Percentiles rank a stretch among this genome's conserved stretches.
Evolutionary conservation across 345 rosid species (phyloP).

Genomic region (Populus davidiana): DNA sequence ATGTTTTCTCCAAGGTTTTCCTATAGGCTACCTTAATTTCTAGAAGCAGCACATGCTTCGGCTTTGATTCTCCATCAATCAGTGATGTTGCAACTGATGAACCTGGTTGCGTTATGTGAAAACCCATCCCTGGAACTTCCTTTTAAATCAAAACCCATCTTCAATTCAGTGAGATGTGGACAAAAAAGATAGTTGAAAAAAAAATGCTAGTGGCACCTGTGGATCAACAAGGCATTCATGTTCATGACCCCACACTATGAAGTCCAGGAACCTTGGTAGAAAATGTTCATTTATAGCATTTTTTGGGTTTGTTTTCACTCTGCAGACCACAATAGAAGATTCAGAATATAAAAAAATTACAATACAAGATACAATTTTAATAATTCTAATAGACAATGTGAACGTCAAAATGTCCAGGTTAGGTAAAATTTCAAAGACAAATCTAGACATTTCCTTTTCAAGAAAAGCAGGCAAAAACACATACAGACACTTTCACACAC

Average conservation of each 20-base stretch:
- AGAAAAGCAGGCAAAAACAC: neutral
- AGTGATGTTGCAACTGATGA: conserved; percentile 98
- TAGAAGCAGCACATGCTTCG: conserved; percentile 91
- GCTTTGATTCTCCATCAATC: conserved; percentile 98
- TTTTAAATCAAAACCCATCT: conserved; percentile 42
- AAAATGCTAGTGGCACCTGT: conserved; percentile 46
- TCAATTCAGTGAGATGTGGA: conserved; percentile 22
- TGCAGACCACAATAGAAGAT: conserved; percentile 29
- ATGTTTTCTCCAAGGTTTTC: conserved; percentile 7
- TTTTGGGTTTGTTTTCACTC: conserved; percentile 94
- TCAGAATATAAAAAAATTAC: neutral
- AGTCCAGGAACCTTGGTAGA: conserved; percentile 90
- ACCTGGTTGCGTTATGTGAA: conserved; percentile 98
- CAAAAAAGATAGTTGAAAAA: neutral
- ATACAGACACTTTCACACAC: neutral
- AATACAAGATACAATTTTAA: neutral
- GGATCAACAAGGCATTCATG: conserved; percentile 97
- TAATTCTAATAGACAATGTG: neutral
- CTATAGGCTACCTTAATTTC: conserved; percentile 74
- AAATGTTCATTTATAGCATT: conserved; percentile 98
- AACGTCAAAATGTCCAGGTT: neutral
- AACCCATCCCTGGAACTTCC: conserved; percentile 99
- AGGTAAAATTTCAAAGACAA: neutral
- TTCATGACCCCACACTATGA: conserved; percentile 97
- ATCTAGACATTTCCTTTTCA: neutral